Conservation (phyloP, 2,329 filamentous ascomycete genomes). For the Apiospora saccharicola region DNA sequence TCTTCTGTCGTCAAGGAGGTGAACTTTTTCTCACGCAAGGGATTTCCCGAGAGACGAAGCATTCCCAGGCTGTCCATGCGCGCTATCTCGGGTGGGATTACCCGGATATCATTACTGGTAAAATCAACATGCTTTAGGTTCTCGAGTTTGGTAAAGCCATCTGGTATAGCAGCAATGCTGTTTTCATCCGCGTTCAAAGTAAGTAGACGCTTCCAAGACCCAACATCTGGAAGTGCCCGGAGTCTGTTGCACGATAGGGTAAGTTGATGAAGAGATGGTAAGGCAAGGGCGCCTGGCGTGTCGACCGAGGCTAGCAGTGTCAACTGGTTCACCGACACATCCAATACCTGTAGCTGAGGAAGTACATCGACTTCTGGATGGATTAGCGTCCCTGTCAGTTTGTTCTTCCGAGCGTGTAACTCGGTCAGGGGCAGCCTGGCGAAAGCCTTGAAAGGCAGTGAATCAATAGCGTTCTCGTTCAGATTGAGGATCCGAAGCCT, state of each 20-base stretch:
- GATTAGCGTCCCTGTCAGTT: slow-evolving; percentile 76
- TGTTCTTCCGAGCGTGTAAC: slow-evolving; percentile 79
- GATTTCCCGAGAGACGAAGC: slow-evolving; percentile 86
- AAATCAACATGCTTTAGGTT: slow-evolving; percentile 82
- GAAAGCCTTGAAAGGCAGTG: slow-evolving; percentile 74
- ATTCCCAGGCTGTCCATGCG: slow-evolving; percentile 80
- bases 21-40: slow-evolving; percentile 86
- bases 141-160: slow-evolving; percentile 73
- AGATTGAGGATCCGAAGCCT: slow-evolving; percentile 80
- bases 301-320: slow-evolving; percentile 55
- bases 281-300: slow-evolving; percentile 54
- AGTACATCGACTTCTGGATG: slow-evolving; percentile 65
- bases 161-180: slow-evolving; percentile 75
- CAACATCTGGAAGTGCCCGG: slow-evolving; percentile 73
- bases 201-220: slow-evolving; percentile 75
- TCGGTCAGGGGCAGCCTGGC: slow-evolving; percentile 75
- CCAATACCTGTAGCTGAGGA: slow-evolving; percentile 74
- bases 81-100: slow-evolving; percentile 78
- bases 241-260: slow-evolving; percentile 85
- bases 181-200: slow-evolving; percentile 85
- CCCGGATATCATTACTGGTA: slow-evolving; percentile 81
- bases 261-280: slow-evolving; percentile 78
- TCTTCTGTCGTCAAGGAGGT: slow-evolving; percentile 81
- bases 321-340: slow-evolving; percentile 80
- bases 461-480: slow-evolving; percentile 77